Evolutionary conservation across 139 green algal species (phyloP).

Genomic region (Chara braunii): DNA sequence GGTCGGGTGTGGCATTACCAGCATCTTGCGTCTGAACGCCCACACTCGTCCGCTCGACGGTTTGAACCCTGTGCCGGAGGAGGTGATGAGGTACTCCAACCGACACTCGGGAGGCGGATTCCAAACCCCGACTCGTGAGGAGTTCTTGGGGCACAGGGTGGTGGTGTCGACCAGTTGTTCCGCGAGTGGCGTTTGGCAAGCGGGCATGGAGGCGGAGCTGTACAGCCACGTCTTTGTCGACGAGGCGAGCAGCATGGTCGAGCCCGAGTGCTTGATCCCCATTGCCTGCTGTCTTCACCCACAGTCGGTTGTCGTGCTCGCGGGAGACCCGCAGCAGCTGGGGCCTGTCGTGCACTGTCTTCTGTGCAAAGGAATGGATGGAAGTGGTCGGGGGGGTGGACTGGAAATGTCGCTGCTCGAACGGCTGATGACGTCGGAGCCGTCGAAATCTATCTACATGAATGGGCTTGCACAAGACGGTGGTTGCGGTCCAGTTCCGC

Average conservation of each 20-base stretch:
- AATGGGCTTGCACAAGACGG: background rate
- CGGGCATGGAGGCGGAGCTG: background rate
- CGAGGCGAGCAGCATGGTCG: conserved; percentile 30
- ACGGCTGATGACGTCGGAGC: conserved; percentile 35
- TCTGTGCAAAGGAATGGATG: no score
- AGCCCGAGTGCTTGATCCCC: conserved; percentile 21
- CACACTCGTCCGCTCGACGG: no score
- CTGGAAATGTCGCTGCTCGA: conserved; percentile 62
- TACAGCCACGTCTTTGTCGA: conserved; percentile 53
- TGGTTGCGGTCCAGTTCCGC: no score
- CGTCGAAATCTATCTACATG: background rate
- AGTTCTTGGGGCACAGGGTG: no score
- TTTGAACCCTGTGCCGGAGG: no score
- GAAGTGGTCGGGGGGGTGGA: conserved; percentile 28
- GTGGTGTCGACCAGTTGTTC: no score
- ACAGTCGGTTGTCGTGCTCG: conserved; percentile 46
- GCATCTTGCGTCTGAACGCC: no score
- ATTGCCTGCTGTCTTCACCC: background rate
- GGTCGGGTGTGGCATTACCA: no score
- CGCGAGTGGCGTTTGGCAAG: no score
- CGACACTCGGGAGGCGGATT: no score
- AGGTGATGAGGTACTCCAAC: no score
- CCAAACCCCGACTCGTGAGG: no score
- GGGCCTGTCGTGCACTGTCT: conserved; percentile 44
- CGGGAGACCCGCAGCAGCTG: conserved; percentile 67